Base-by-base conservation (phyloP, 331 rosid species). In the Ulmus americana region DNA sequence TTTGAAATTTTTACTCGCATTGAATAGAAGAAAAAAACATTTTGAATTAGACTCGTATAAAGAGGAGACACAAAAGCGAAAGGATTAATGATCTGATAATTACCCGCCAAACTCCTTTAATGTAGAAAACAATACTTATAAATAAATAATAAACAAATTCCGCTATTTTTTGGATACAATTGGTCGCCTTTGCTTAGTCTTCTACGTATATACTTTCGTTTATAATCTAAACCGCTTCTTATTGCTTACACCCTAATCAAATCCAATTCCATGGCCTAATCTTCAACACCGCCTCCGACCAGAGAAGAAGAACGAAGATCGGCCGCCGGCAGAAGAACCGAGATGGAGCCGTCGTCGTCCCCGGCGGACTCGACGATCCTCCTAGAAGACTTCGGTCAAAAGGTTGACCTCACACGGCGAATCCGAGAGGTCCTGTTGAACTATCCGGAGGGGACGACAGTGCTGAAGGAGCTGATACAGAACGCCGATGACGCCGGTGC, bases 401-500 rank as follows among this genome's bases (percentile, higher is more conserved):
- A 84, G 66, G 98, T 92, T 56, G 97, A 92, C 86, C 95, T 92
- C 22, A 92, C 98, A 6, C 94, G 98, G 64, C 90, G 98, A 38
- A 86, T 92, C 69, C 87, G 98, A 0, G 98, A 92, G 85, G 98
- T 92, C n/a, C 81, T 92, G 20, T 47, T 86, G 58, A 89, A 92
- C 88, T 92, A 92, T 11, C 98, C 98, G 6, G 98, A 92, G 83
- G 98, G 98, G 44, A 92, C 91, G 53, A 92, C 98, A 13, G 96
- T 89, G 60, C 86, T 92, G 69, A 92, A 92, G 81, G 98, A 92
- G 83, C 82, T 92, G 59, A 75, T 92, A 14, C 96, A 92, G 81
- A 92, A 92, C 86, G 98, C 98, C 45, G 98, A 92, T 40, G 98
- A 92, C 61, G 98, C 98, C n/a, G 98, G 96, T 60, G 96, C 98